phyloP scores from a whole-genome alignment of 208 protist species.

The Leishmania tropica region DNA sequence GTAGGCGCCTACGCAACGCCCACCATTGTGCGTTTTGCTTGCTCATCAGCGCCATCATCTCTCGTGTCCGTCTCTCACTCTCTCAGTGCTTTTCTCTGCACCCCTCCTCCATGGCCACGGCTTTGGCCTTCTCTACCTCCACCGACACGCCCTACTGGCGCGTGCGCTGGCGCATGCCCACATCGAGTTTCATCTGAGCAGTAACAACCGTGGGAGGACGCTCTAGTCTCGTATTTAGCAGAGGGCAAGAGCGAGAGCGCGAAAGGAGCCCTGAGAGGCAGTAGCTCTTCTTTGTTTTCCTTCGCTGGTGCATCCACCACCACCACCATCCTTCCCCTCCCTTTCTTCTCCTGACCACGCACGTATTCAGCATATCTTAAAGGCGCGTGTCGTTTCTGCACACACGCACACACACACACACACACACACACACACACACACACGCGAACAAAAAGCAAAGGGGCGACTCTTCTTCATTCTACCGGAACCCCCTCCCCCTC shows the following conservation, averaged over 20 bases:
- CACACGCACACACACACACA: too few relatives aligned
- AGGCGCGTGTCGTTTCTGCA: not conserved
- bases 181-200: not conserved
- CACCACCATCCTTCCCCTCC: not conserved
- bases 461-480: not conserved
- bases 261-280: not conserved
- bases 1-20: not conserved
- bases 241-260: not conserved
- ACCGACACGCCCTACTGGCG: not conserved
- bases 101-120: not conserved
- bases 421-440: too few relatives aligned
- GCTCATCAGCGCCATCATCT: conserved; percentile 2
- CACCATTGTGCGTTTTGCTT: not conserved
- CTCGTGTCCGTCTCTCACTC: not conserved
- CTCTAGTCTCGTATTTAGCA: not conserved
- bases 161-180: not conserved
- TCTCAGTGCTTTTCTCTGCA: not conserved
- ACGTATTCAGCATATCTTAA: not conserved
- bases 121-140: not conserved
- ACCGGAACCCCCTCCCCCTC: not conserved
- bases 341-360: not conserved
- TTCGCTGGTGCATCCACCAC: not conserved
- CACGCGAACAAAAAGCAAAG: too few relatives aligned
- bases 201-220: not conserved
- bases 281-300: not conserved